phyloP scores from a whole-genome alignment of 257 asterid genomes.

The Primulina huaijiensis region DNA sequence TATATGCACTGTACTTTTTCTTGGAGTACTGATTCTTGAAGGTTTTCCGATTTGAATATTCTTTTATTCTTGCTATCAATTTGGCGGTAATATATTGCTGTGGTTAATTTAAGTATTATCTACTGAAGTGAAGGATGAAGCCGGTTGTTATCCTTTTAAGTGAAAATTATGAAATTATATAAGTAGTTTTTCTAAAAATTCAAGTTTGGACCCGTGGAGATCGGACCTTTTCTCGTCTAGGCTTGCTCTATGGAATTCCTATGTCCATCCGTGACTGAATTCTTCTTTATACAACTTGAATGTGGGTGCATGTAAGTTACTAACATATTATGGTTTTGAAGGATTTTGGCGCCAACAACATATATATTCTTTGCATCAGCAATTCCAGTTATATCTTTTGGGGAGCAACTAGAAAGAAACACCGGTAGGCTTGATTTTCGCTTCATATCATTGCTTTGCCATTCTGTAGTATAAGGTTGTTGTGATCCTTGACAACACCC shows the following conservation, averaged over 20 bases:
- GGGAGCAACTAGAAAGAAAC: constrained; percentile 88
- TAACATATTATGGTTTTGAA: constrained; percentile 27
- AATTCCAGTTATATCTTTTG: constrained; percentile 92
- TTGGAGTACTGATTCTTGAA: not conserved
- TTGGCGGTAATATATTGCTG: constrained; percentile 1
- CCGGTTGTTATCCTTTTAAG: not conserved
- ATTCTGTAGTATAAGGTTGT: not conserved
- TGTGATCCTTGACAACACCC: constrained; percentile 8
- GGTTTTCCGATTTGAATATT: constrained; percentile 11
- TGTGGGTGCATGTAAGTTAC: constrained; percentile 7
- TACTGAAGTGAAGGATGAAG: not conserved
- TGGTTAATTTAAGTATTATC: not conserved
- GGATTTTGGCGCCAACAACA: constrained; percentile 96
- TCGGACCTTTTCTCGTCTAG: not conserved
- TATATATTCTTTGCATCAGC: constrained; percentile 98
- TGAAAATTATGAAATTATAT: not conserved
- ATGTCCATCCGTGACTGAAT: not conserved
- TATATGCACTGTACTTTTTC: not conserved
- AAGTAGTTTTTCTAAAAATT: not conserved
- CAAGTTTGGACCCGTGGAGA: not conserved
- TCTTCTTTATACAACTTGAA: constrained; percentile 7
- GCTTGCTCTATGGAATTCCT: not conserved
- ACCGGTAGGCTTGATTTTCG: constrained; percentile 43
- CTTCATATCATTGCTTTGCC: constrained; percentile 19
- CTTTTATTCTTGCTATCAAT: constrained; percentile 17